phyloP scores from a whole-genome alignment of 2,329 filamentous ascomycete species.

The Nemania serpens region DNA sequence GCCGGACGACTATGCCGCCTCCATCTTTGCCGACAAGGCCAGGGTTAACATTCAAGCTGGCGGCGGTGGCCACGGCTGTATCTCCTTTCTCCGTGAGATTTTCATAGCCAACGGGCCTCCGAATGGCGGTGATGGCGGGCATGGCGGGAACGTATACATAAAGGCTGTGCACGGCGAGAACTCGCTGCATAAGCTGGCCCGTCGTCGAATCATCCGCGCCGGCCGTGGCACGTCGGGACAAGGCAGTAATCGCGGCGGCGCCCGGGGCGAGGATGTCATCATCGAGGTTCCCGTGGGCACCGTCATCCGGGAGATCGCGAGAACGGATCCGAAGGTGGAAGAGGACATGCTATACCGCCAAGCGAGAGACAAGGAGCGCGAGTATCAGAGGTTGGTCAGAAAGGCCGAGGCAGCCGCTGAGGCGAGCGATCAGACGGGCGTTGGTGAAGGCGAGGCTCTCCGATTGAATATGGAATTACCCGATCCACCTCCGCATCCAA shows the following conservation, averaged over 20 bases:
- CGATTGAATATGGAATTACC: slow-evolving; percentile 39
- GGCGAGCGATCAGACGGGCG: slow-evolving; percentile 46
- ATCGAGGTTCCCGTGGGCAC: slow-evolving; percentile 93
- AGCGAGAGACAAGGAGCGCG: slow-evolving; percentile 45
- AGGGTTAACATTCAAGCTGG: slow-evolving; percentile 78
- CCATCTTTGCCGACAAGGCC: slow-evolving; percentile 87
- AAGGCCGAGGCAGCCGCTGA: slow-evolving; percentile 45
- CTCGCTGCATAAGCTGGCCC: slow-evolving; percentile 86
- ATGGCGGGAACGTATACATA: slow-evolving; percentile 90
- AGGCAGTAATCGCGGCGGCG: slow-evolving; percentile 73
- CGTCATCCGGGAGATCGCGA: slow-evolving; percentile 79
- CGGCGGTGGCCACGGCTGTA: slow-evolving; percentile 85
- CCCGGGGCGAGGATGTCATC: slow-evolving; percentile 83
- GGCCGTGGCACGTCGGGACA: slow-evolving; percentile 78
- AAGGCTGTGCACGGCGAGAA: slow-evolving; percentile 91
- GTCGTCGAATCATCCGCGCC: slow-evolving; percentile 74
- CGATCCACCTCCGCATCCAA: slow-evolving; percentile 45
- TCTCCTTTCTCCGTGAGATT: slow-evolving; percentile 91
- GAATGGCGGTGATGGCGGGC: slow-evolving; percentile 93
- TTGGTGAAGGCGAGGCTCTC: slow-evolving; percentile 23
- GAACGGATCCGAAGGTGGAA: slow-evolving; percentile 76
- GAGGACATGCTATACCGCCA: slow-evolving; percentile 52
- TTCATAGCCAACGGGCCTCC: slow-evolving; percentile 87
- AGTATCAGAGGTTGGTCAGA: slow-evolving; percentile 36
- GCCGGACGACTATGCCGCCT: slow-evolving; percentile 81